Conservation (phyloP, 768 basidiomycete species). For the Termitomyces sp. region DNA sequence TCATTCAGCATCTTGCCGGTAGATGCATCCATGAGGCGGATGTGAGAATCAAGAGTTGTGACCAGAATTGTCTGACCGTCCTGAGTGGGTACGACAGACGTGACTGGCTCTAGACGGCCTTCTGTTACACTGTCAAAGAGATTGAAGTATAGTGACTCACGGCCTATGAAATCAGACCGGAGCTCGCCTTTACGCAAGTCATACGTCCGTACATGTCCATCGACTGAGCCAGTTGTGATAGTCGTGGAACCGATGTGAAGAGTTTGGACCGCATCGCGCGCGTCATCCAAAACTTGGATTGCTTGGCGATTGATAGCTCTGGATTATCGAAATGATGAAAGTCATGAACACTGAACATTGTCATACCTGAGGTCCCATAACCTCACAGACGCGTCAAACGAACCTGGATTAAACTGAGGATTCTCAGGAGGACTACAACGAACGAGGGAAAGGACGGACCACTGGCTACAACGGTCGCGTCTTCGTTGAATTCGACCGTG, state of each 20-base stretch:
- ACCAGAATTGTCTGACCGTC: constrained; percentile 80
- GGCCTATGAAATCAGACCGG: constrained; percentile 84
- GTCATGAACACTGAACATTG: background rate
- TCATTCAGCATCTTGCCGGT: constrained; percentile 84
- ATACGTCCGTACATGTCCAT: constrained; percentile 89
- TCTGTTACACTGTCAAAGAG: background rate
- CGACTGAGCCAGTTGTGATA: constrained; percentile 81
- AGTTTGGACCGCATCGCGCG: constrained; percentile 81
- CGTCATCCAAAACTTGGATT: constrained; percentile 88
- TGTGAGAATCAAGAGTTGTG: constrained; percentile 76
- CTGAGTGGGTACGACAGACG: constrained; percentile 72
- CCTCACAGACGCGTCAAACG: constrained; percentile 86
- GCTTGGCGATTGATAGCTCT: constrained; percentile 66
- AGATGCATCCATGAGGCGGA: constrained; percentile 79
- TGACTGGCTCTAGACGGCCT: constrained; percentile 69
- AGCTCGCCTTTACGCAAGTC: constrained; percentile 93
- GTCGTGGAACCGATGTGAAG: constrained; percentile 61
- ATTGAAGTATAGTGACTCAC: constrained; percentile 41
- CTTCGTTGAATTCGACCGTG: constrained; percentile 84
- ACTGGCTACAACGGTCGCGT: constrained; percentile 82
- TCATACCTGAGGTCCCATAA: constrained; percentile 88
- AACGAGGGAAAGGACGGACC: constrained; percentile 40
- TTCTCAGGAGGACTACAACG: background rate
- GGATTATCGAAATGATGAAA: background rate
- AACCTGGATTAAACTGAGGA: constrained; percentile 50